A percentile compares a stretch with the other conserved stretches of the same genome.
phyloP scores from a whole-genome alignment of 2,329 filamentous ascomycete species.

The Colletotrichum sidae region DNA sequence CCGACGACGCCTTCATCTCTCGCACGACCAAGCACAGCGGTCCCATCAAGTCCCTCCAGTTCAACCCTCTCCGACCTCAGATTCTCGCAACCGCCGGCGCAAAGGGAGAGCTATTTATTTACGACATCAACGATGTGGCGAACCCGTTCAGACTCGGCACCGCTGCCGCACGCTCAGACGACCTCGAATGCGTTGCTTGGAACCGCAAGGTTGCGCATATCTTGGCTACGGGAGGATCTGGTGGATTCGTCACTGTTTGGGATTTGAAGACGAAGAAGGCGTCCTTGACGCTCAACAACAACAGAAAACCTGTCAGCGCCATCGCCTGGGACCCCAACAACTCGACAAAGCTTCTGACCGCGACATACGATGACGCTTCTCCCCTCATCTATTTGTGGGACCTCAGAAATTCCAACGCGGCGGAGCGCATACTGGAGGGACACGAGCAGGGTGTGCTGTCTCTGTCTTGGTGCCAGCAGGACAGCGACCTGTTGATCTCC shows the following conservation, averaged over 20 bases:
- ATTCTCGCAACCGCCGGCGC: conserved; percentile 92
- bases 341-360: conserved; percentile 93
- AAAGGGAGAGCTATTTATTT: conserved; percentile 96
- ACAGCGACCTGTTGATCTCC: conserved; percentile 88
- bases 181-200: conserved; percentile 97
- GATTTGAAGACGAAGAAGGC: conserved; percentile 98
- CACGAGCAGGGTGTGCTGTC: conserved; percentile 95
- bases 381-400: conserved; percentile 95
- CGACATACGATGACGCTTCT: conserved; percentile 87
- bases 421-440: conserved; percentile 88
- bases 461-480: conserved; percentile 94
- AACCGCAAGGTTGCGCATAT: conserved; percentile 98
- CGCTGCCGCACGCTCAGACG: conserved; percentile 87
- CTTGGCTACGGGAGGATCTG: conserved; percentile 90
- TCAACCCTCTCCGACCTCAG: conserved; percentile 93
- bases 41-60: conserved; percentile 93
- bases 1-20: conserved; percentile 82
- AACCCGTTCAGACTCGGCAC: conserved; percentile 92
- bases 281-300: conserved; percentile 94
- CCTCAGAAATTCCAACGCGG: conserved; percentile 93
- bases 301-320: conserved; percentile 92
- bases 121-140: conserved; percentile 89
- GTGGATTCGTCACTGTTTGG: conserved; percentile 98
- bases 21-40: conserved; percentile 91
- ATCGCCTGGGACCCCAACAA: conserved; percentile 98